Percentiles rank a stretch among this genome's conserved stretches.
phyloP scores from a whole-genome alignment of 352 stramenopile species.

The Globisporangium abappressorium region DNA sequence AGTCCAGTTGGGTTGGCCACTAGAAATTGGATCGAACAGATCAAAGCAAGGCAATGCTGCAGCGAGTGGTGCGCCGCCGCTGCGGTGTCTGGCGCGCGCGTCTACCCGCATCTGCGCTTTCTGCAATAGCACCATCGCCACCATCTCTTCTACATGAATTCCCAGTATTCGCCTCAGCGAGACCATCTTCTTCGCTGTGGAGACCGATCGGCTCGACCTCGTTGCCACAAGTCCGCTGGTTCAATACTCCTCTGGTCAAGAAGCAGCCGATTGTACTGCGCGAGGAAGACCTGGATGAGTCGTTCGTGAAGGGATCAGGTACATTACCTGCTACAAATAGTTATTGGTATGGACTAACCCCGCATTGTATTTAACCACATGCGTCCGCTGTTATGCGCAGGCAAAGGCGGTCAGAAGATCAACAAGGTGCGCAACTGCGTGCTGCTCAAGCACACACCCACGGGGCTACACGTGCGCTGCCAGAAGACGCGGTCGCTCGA shows the following conservation, averaged over 20 bases:
- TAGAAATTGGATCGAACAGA: background rate
- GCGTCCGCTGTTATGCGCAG: constrained; percentile 15
- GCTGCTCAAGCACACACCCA: constrained; percentile 79
- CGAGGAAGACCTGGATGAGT: constrained; percentile 73
- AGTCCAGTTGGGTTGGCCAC: background rate
- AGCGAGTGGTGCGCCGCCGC: constrained; percentile 7
- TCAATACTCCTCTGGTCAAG: background rate
- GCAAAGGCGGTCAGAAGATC: constrained; percentile 89
- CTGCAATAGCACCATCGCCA: background rate
- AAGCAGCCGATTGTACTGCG: constrained; percentile 34
- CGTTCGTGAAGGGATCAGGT: constrained; percentile 86
- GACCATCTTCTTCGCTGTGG: background rate
- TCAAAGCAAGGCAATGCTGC: background rate
- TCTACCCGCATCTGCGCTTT: background rate
- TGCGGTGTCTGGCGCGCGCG: background rate
- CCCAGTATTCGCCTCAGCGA: background rate
- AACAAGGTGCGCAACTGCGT: constrained; percentile 91
- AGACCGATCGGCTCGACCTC: background rate
- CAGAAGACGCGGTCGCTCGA: constrained; percentile 81
- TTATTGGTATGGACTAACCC: background rate
- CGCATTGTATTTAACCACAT: background rate
- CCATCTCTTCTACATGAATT: background rate
- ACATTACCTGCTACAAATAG: background rate
- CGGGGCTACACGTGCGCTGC: constrained; percentile 70
- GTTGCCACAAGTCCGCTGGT: background rate